Base-by-base conservation (phyloP, 2,329 filamentous ascomycete species). In the Stemphylium lycopersici region DNA sequence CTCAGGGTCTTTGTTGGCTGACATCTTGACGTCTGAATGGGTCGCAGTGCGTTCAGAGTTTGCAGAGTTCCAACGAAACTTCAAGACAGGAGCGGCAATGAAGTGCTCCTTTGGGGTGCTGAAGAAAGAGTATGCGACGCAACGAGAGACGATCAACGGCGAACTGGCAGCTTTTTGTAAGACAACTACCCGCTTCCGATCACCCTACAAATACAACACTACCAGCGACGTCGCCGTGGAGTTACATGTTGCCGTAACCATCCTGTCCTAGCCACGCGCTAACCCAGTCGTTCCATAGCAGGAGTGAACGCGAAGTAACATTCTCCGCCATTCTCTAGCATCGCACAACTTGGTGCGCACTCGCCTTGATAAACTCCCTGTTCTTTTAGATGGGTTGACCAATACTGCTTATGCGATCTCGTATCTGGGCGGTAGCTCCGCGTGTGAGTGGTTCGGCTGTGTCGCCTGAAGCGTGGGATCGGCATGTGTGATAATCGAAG, bases 1-100 rank as follows among this genome's bases (percentile, higher is more conserved):
- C 45, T 73, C 69, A 3, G 68, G 65, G 31, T 72, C 68, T 32
- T 66, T 62, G 39, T 22, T 51, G 24, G 44, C 39, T 2, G 66
- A 61, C 72, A 75, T 75, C 7, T 10, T 59, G 56, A 43, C 34
- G 20, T 41, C 20, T 16, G 15, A 26, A 48, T 34, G 15, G 20
- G 11, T 6, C 16, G 10, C 26, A 13, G 13, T 20, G 18, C 42
- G 42, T 40, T 36, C 20, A 41, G 26, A 18, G 33, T 12, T 15
- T 20, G 13, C 40, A 15, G 20, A 47, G 11, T 29, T 10, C 31
- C 32, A 29, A 39, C 12, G 11, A 44, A 16, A 15, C 26, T 32
- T 46, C 24, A 5, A 8, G 31, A 31, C 31, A 16, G 13, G 52
- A 40, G 11, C 16, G 16, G 26, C 34, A 24, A n/a, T 10, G 8